Percentiles rank a stretch among this genome's conserved stretches.
phyloP scores from a whole-genome alignment of 192 early-diverging fungal species.

The Gonapodya sp. region DNA sequence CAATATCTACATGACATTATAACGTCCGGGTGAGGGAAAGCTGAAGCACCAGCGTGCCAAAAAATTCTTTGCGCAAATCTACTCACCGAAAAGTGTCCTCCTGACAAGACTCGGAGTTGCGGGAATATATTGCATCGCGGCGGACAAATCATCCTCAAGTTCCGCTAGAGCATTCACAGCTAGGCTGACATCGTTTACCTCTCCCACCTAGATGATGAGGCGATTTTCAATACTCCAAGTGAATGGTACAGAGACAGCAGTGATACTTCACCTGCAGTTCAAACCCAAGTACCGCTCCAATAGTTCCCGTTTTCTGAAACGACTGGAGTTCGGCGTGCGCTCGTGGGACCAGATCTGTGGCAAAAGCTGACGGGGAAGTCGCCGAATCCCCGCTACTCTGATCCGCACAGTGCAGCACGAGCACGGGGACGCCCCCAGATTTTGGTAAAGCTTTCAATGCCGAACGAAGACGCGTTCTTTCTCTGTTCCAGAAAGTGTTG shows the following conservation, averaged over 20 bases:
- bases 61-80: neutral
- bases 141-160: neutral
- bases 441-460: neutral
- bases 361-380: neutral
- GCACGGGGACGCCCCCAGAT: neutral
- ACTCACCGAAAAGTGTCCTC: neutral
- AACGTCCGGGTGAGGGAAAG: neutral
- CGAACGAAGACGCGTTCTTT: neutral
- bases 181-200: neutral
- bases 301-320: neutral
- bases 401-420: neutral
- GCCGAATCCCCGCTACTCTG: neutral
- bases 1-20: too few relatives aligned
- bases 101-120: neutral
- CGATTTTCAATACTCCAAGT: neutral
- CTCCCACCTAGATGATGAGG: neutral
- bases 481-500: neutral
- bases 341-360: slow-evolving; percentile 1
- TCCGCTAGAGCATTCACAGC: neutral
- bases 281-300: neutral
- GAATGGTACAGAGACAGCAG: neutral
- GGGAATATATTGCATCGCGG: neutral
- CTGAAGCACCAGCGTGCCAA: too few relatives aligned
- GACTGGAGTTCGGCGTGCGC: neutral
- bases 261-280: neutral